These are phyloP conservation scores for Trapa incisa DNA, from an alignment of 345 rosid genomes.

Conservation along the genomic window DNA sequence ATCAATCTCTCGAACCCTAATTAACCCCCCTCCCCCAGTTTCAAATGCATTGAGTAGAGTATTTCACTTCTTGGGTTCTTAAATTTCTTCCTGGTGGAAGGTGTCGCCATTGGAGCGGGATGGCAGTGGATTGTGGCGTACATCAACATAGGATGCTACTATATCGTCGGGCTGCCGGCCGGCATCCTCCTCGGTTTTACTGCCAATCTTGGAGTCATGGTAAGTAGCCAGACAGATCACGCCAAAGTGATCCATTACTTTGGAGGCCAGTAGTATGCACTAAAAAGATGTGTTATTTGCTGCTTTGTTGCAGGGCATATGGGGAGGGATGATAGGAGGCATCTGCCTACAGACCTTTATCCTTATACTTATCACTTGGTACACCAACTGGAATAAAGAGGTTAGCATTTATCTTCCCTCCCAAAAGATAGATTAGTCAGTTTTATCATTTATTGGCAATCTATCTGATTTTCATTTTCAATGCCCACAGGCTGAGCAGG, in stretches of 20 bases:
- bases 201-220: constrained; percentile 25
- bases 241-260: background rate
- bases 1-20: constrained; percentile 16
- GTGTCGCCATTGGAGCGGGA: constrained; percentile 46
- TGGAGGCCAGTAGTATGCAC: too few relatives aligned
- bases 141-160: constrained; percentile 41
- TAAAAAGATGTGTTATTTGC: background rate
- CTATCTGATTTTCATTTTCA: background rate
- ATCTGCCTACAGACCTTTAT: constrained; percentile 2
- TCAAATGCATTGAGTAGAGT: background rate
- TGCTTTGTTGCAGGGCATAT: constrained; percentile 5
- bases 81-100: constrained; percentile 1
- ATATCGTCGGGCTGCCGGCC: constrained; percentile 35
- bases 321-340: constrained; percentile 7
- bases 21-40: background rate
- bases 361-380: background rate
- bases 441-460: background rate
- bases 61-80: background rate
- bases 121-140: constrained; percentile 37
- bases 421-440: background rate
- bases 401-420: background rate
- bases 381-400: constrained; percentile 8
- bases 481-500: background rate
- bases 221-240: constrained; percentile 15
- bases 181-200: constrained; percentile 35